Base-by-base conservation (phyloP, 148 eudicot species). In the Polygonum aviculare region DNA sequence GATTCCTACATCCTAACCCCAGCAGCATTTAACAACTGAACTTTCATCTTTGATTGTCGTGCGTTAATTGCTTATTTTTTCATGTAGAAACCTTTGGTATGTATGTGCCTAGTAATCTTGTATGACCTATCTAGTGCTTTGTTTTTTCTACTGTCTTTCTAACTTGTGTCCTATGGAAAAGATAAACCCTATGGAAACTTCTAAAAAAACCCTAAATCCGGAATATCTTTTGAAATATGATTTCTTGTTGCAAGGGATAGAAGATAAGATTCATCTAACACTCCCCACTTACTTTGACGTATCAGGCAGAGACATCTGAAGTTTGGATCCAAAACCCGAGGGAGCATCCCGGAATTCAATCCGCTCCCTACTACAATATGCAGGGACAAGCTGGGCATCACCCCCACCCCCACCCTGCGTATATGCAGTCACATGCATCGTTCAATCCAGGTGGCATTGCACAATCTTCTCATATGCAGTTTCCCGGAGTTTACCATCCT, bases 401-500 rank as follows among this genome's bases (percentile, higher is more conserved):
- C 45, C 93, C 86, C 72, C 85, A 88, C 38, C 86, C 88, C 40
- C 93, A 87, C 69, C 85, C 90, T 33, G 87, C 96, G 12, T 89
- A 88, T 70, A 40, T 92, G 88, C 89, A 88, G 38, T 88, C 98
- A 70, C 96, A 86, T 19, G 74, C 52, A 5, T 86, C 92, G 7
- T 92, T 83, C 83, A 92, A 88, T 78, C 84, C 91, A 19, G 89
- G 89, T 6, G 88, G 83, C 2, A 86, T 80, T 48, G 87, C 94
- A 5, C 98, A 89, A 75, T 89, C 96, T 38, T 94, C 96, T 35
- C 96, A 89, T 69, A 81, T 90, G 91, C 96, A 89, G 81, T 92
- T 90, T 79, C 88, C 87, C 1, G 97, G 93, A 36, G 76, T 89
- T 87, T 94, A 91, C 80, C 93, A 86, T 80, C 85, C 74, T 75